Base-by-base conservation (phyloP, 2,329 filamentous ascomycete genomes). In the Dactylellina leptospora region DNA sequence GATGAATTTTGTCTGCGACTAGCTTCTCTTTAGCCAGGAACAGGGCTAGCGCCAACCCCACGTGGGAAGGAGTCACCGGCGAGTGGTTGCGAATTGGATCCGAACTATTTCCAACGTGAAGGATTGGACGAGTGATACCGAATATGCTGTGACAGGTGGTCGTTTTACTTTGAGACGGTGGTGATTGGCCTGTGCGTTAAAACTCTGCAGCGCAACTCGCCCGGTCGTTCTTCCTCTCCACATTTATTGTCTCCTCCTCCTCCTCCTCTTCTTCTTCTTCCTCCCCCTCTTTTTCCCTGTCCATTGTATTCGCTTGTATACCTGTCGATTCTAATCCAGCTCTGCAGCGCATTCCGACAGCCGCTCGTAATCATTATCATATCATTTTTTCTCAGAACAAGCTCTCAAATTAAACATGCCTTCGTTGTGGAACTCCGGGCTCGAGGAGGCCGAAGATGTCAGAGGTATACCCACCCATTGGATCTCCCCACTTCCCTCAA, bases 401-500 rank as follows among this genome's bases (percentile, higher is more conserved):
- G n/a, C 18, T 40, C 5, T 5, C 18, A 16, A 2, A 9, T 10
- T n/a, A 9, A 50, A 56, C 1, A 71, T 71, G 66, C 66, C 66
- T 63, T 71, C 66, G 11, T 16, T 71, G 50, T 71, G 58, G 71
- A 71, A 62, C 54, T 71, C 64, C 10, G 71, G 63, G n/a, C 64
- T 71, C 51, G 73, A 76, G 23, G 74, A 74, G 54, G 63, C 73
- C 53, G 75, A 76, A 74, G 74, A 77, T 53, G 50, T 75, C 36
- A 75, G 76, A 45, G 66, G 75, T 76, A 75, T 30, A 30, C 28
- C 23, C 16, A 48, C 18, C 23, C 36, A 40, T 40, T 40, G 36
- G 8, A 11, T n/a, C 5, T 30, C n/a, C 42, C 40, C 20, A 18
- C 13, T 16, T 38, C 44, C 20, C 50, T 42, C n/a, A 27, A 27